These are phyloP conservation scores for Ceratocystis cubensis DNA, from an alignment of 2,329 filamentous ascomycete species.

Conservation along the genomic window DNA sequence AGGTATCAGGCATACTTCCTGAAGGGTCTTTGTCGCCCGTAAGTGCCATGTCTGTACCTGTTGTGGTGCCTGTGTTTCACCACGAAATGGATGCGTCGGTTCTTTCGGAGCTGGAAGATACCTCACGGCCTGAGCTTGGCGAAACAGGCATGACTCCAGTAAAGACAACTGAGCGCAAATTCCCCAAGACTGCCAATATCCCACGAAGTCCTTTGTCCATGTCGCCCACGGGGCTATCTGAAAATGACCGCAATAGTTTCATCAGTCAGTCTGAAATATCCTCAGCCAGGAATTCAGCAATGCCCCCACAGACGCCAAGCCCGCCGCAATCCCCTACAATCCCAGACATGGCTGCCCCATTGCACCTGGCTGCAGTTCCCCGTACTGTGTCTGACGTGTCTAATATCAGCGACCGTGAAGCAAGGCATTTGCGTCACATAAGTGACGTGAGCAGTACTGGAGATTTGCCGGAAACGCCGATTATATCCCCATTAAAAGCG, in stretches of 20 bases:
- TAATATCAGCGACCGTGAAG: constrained; percentile 32
- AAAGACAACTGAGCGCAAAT: background rate
- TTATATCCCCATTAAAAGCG: background rate
- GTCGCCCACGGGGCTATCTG: constrained; percentile 3
- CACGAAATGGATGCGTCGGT: background rate
- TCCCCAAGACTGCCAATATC: background rate
- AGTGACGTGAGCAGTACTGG: constrained; percentile 30
- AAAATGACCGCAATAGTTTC: background rate
- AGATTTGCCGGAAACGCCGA: background rate
- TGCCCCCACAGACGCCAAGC: constrained; percentile 7
- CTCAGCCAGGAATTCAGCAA: background rate
- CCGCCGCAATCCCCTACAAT: constrained; percentile 11
- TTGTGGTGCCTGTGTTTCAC: background rate
- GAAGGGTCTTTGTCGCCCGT: background rate
- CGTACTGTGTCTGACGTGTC: constrained; percentile 32
- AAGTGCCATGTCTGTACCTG: background rate
- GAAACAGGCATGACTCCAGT: background rate
- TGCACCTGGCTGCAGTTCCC: background rate
- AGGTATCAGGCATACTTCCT: constrained; percentile 4
- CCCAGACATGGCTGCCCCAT: background rate
- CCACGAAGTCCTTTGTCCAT: background rate
- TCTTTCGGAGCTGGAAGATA: background rate
- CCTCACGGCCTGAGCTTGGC: background rate
- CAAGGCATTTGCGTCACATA: constrained; percentile 32
- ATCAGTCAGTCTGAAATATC: constrained; percentile 9